Percentiles rank a stretch among this genome's conserved stretches.
These are phyloP conservation scores for Penicillium sp. DNA, from an alignment of 2,329 filamentous ascomycete genomes.

Conservation along the genomic window DNA sequence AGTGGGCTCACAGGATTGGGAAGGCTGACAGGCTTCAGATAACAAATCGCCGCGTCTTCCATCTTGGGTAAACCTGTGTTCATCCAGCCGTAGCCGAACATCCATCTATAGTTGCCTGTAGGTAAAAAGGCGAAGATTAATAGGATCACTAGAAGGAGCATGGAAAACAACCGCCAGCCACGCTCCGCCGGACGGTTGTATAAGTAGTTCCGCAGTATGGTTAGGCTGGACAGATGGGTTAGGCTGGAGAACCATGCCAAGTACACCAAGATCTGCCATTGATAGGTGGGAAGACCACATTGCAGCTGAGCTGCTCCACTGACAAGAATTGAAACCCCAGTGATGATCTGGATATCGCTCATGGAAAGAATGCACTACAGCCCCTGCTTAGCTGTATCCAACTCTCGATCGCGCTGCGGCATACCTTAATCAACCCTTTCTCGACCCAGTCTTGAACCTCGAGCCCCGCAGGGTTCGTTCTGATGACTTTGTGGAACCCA, in stretches of 20 bases:
- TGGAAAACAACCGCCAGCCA: not conserved
- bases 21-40: not conserved
- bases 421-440: not conserved
- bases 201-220: constrained; percentile 3
- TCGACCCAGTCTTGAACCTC: not conserved
- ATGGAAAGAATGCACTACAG: constrained; percentile 6
- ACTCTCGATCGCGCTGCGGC: not conserved
- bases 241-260: constrained; percentile 21
- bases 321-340: constrained; percentile 8
- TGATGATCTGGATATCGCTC: constrained; percentile 10
- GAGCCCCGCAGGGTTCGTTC: not conserved
- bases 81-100: not conserved
- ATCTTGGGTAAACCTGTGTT: not conserved
- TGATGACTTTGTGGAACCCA: not conserved
- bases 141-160: not conserved
- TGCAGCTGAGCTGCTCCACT: constrained; percentile 6
- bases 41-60: not conserved
- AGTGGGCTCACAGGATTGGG: not conserved
- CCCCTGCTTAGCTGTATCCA: not conserved
- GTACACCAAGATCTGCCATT: constrained; percentile 20
- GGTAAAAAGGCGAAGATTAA: not conserved
- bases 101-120: constrained; percentile 2
- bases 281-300: constrained; percentile 1
- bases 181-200: not conserved
- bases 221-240: constrained; percentile 6